Evolutionary conservation across 768 basidiomycete species (phyloP), one percentile per base, ranked within the genome.

Genomic region (Asterophora parasitica): DNA sequence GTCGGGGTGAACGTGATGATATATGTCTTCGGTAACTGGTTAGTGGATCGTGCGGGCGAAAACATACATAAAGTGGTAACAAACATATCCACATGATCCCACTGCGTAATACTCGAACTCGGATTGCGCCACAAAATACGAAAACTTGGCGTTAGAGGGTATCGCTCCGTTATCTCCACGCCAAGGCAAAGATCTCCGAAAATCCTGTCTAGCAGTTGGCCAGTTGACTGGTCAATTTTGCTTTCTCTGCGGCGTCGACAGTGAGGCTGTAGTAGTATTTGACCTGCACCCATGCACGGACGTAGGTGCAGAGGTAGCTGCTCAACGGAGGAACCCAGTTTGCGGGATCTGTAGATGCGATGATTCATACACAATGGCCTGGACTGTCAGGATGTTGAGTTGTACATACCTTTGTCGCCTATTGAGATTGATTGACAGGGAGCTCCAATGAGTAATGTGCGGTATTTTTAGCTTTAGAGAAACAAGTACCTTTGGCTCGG

Each of bases 221-320:
- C 15, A 76, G 64, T 40, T 70, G 66, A 44, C 48, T 71, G 32
- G 65, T 62, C 52, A 79, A 57, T 11, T 76, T 74, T 7, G 69
- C 51, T 65, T 81, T 76, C 70, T 81, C 79, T 0, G 73, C 73
- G 15, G 63, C 57, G 46, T 79, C 78, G 50, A 79, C 56, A 6
- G 73, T 73, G 17, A 82, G 65, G 28, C 43, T 47, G 53, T 78
- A 82, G 54, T 62, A 71, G 52, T 76, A 61, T 61, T 82, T 82
- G 45, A 76, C 73, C 35, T 69, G 60, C 12, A 81, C 68, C 74
- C 75, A 81, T 8, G 79, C 77, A 7, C 73, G 70, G 26, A 71
- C 69, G 46, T 81, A 81, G 4, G 71, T 76, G 65, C 79, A 81
- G 9, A 65, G 58, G 58, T 66, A 81, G 56, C 70, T 72, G 4